These are phyloP conservation scores for Naganishia vishniacii DNA, from an alignment of 768 basidiomycete species.

Conservation along the genomic window DNA sequence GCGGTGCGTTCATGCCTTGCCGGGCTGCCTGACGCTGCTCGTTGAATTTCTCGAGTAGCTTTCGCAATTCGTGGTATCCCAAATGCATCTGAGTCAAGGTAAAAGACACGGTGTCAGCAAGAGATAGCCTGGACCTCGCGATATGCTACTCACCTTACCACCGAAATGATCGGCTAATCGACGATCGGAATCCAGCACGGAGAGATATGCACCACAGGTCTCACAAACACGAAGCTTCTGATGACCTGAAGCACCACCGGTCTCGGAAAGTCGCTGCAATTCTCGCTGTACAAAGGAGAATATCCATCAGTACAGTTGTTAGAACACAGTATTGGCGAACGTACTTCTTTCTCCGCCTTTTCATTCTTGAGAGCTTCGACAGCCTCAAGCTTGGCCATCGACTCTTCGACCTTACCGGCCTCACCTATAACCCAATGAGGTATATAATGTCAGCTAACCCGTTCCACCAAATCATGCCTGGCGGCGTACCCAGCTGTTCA, in stretches of 20 bases:
- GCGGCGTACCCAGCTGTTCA: conserved; percentile 66
- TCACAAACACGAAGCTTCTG: conserved; percentile 99
- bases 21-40: conserved; percentile 77
- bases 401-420: conserved; percentile 98
- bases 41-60: conserved; percentile 82
- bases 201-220: conserved; percentile 98
- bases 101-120: no score
- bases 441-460: no score
- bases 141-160: conserved; percentile 69
- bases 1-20: conserved; percentile 53
- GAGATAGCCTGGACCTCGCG: no score
- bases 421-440: conserved; percentile 56
- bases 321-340: conserved; percentile 32
- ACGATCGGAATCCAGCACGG: conserved; percentile 94
- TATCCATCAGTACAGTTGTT: conserved; percentile 18
- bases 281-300: conserved; percentile 60
- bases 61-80: conserved; percentile 95
- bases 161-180: conserved; percentile 99
- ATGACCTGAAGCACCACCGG: conserved; percentile 97
- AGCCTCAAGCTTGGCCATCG: conserved; percentile 93
- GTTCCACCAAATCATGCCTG: no score
- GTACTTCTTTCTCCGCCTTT: conserved; percentile 88
- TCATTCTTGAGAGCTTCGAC: conserved; percentile 96
- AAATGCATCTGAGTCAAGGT: conserved; percentile 82
- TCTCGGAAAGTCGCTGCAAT: conserved; percentile 91